Conservation (phyloP, 2,329 filamentous ascomycete genomes). For the Cladosporium sp. region DNA sequence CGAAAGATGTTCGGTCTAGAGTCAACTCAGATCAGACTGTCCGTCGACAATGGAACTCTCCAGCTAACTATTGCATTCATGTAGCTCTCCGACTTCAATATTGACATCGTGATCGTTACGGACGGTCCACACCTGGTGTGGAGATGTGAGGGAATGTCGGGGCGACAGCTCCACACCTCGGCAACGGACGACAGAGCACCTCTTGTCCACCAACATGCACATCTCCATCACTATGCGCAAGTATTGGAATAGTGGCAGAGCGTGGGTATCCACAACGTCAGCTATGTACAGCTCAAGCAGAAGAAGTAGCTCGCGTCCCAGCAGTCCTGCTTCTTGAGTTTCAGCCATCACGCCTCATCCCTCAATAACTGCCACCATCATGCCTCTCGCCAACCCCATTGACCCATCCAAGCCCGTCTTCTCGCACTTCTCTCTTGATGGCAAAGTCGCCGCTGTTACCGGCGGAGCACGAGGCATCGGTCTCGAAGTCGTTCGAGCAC, state of each 20-base stretch:
- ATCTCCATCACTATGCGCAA: neutral
- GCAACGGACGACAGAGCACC: slow-evolving; percentile 10
- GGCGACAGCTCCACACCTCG: neutral
- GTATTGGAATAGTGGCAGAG: too few relatives aligned
- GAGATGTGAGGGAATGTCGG: neutral
- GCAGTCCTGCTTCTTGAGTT: too few relatives aligned
- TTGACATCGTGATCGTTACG: neutral
- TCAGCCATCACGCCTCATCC: too few relatives aligned
- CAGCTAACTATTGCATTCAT: too few relatives aligned
- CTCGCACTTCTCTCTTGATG: slow-evolving; percentile 30
- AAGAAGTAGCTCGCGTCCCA: too few relatives aligned
- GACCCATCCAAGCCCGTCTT: slow-evolving; percentile 17
- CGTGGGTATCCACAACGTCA: too few relatives aligned
- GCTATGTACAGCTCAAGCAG: too few relatives aligned
- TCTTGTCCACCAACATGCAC: neutral
- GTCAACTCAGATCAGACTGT: too few relatives aligned
- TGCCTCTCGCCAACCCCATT: slow-evolving; percentile 23
- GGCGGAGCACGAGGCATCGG: slow-evolving; percentile 34
- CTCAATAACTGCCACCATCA: neutral
- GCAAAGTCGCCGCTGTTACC: slow-evolving; percentile 34
- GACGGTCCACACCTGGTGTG: slow-evolving; percentile 13
- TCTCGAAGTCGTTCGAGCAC: slow-evolving; percentile 29
- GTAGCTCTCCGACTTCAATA: too few relatives aligned
- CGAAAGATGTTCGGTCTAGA: neutral
- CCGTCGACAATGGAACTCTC: too few relatives aligned